Base-by-base conservation (phyloP, 2,329 filamentous ascomycete genomes). In the Colletotrichum tofieldiae region DNA sequence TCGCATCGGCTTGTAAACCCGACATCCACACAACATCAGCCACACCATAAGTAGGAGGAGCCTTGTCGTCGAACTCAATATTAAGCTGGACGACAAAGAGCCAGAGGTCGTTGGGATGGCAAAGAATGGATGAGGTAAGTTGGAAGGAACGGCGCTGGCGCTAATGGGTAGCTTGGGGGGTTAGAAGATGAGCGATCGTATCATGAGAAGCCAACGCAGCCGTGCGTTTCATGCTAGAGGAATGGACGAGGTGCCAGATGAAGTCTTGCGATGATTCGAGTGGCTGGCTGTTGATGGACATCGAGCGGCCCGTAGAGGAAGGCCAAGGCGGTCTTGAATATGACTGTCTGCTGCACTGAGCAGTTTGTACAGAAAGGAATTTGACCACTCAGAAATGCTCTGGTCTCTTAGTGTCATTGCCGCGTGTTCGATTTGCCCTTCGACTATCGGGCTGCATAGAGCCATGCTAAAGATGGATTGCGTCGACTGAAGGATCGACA, bases 71-170 rank as follows among this genome's bases (percentile, higher is more conserved):
- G 32, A 23, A 23, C 45, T 2, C 0, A 62, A 16, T 49, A 23
- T 54, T 49, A 2, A 43, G 41, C 29, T 20, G n/a, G 43, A 18
- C 9, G 18, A 60, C 52, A 45, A 59, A 51, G 43, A 59, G 29
- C 32, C 32, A 43, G 8, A 49, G 51, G n/a, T 52, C 7, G 32
- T 49, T 8, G 6, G 47, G 32, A 65, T 41, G 41, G 58, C 66
- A 69, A 69, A 65, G 66, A 32, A 55, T 45, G 41, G 35, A 69
- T 68, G 49, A 63, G 49, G 29, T 49, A 16, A 51, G 26, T 59
- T 14, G 43, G 39, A 20, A 6, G 37, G 49, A n/a, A 26, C 23
- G 9, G 52, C 32, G 41, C 62, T 43, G 39, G 18, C 51, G 52
- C 66, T 65, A 51, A 39, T 9, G 45, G n/a, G 59, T n/a, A 29